Evolutionary conservation across 148 eudicot species (phyloP).

Genomic region (Nepenthes mirabilis): DNA sequence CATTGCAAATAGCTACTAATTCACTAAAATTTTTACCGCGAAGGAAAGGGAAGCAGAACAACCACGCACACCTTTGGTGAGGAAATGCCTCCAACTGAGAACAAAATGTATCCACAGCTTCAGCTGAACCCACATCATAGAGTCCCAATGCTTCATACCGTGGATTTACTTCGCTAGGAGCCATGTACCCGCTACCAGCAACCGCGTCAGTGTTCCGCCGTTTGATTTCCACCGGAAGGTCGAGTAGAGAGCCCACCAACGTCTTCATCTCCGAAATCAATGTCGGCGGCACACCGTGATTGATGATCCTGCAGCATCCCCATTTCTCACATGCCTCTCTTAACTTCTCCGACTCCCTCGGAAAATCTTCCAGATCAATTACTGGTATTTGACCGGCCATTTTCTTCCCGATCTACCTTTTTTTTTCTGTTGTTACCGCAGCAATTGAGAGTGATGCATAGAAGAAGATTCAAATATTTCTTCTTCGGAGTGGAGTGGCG

Average conservation of each 20-base stretch:
- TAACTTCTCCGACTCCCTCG: constrained; percentile 12
- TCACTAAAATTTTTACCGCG: neutral
- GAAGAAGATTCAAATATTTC: no score
- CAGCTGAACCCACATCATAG: constrained; percentile 29
- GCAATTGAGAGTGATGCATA: no score
- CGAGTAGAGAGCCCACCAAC: constrained; percentile 26
- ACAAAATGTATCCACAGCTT: constrained; percentile 39
- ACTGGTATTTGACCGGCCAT: no score
- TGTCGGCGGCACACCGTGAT: constrained; percentile 32
- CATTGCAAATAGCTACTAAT: neutral
- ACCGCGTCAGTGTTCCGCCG: constrained; percentile 38
- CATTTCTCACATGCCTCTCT: constrained; percentile 39
- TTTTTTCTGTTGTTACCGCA: no score
- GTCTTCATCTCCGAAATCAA: constrained; percentile 53
- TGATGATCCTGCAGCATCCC: constrained; percentile 59
- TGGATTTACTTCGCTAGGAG: constrained; percentile 32
- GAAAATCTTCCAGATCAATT: neutral
- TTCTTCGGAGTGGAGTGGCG: no score
- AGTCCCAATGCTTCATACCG: constrained; percentile 55
- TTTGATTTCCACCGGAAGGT: constrained; percentile 51
- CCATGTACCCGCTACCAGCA: constrained; percentile 57
- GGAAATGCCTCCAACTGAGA: constrained; percentile 35
- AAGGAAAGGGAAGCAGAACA: neutral
- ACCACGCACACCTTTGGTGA: constrained; percentile 27
- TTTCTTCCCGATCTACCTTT: no score